Base-by-base conservation (phyloP, 495 filamentous ascomycete species). In the Lindgomyces ingoldianus region DNA sequence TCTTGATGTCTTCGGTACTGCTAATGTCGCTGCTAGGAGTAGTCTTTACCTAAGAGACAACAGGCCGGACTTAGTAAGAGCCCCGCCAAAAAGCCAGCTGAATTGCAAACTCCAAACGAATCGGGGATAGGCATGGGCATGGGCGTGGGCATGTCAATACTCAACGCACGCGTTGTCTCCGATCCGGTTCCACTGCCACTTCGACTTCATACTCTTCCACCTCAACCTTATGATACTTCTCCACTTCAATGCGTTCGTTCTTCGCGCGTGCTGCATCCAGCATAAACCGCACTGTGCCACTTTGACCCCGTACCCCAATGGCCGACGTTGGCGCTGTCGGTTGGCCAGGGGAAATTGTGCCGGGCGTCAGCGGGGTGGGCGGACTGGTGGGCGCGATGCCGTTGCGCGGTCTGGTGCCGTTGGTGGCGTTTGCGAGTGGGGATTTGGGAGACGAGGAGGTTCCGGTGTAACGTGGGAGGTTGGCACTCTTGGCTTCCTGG, bases 231-330 rank as follows among this genome's bases (percentile, higher is more conserved):
- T 87, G 89, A 72, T 85, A 89, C 57, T 84, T 79, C 11, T 82
- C 79, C 11, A 94, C 89, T 8, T 81, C 75, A 16, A 80, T 77
- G 68, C 84, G 84, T 77, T 98, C 94, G 19, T 78, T 80, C 39
- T 81, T 81, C 12, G 91, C 93, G 53, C 89, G 82, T 46, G 84
- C 86, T 12, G 88, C 83, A 70, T 97, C 91, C 27, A 98, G 85
- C 79, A 96, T 91, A 72, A 96, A 98, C 12, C 94, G 87, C 27
- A 94, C 83, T 0, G 95, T 96, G 9, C 88, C 89, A 22, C 91
- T 87, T 29, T 84, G 81, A 47, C 84, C 83, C 51, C 81, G 75
- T 52, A 87, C 83, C 19, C 79, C 76, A 21, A 76, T 69, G 16
- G 79, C 81, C 10, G 70, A 62, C 4, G 71, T 64, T 9, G 67